Conservation (phyloP, 2,329 filamentous ascomycete genomes). For the Aspergillus melleus region DNA sequence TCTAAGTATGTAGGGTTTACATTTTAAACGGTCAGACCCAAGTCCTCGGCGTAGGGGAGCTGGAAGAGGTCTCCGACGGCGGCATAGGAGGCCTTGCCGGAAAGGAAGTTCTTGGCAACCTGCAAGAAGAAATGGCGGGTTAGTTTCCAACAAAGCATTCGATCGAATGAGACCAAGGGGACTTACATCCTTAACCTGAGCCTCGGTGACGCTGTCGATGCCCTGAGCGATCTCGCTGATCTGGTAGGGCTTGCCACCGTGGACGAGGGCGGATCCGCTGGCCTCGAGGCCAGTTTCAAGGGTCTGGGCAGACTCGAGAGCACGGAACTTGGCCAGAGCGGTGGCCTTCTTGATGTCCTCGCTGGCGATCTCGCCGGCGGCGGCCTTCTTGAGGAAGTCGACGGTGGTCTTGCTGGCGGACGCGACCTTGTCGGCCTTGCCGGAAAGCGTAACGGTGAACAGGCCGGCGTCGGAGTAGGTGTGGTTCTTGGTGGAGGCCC, state of each 20-base stretch:
- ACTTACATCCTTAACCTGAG: slow-evolving; percentile 83
- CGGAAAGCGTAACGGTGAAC: slow-evolving; percentile 77
- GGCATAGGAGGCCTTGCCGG: slow-evolving; percentile 84
- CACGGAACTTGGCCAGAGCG: slow-evolving; percentile 89
- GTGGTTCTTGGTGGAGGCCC: slow-evolving; percentile 72
- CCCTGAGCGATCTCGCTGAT: slow-evolving; percentile 75
- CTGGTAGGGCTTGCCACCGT: slow-evolving; percentile 79
- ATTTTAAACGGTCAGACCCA: slow-evolving; percentile 87
- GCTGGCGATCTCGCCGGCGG: slow-evolving; percentile 71
- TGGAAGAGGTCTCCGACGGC: slow-evolving; percentile 88
- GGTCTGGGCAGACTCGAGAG: slow-evolving; percentile 78
- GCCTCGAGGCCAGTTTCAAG: slow-evolving; percentile 75
- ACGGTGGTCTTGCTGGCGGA: slow-evolving; percentile 74
- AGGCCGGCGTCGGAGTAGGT: slow-evolving; percentile 95
- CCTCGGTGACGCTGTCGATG: slow-evolving; percentile 76
- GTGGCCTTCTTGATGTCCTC: slow-evolving; percentile 91
- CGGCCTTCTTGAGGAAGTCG: slow-evolving; percentile 78
- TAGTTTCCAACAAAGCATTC: not conserved
- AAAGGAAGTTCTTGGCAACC: slow-evolving; percentile 84
- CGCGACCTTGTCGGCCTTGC: slow-evolving; percentile 70
- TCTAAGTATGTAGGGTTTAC: slow-evolving; percentile 40
- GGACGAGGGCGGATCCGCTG: slow-evolving; percentile 80
- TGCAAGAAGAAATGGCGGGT: slow-evolving; percentile 44
- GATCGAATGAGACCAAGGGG: not conserved
- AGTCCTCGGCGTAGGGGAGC: slow-evolving; percentile 89